A percentile compares a stretch with the other conserved stretches of the same genome.
Conservation (phyloP, 163 green algal species). For the Chlamydomonas reinhardtii region DNA sequence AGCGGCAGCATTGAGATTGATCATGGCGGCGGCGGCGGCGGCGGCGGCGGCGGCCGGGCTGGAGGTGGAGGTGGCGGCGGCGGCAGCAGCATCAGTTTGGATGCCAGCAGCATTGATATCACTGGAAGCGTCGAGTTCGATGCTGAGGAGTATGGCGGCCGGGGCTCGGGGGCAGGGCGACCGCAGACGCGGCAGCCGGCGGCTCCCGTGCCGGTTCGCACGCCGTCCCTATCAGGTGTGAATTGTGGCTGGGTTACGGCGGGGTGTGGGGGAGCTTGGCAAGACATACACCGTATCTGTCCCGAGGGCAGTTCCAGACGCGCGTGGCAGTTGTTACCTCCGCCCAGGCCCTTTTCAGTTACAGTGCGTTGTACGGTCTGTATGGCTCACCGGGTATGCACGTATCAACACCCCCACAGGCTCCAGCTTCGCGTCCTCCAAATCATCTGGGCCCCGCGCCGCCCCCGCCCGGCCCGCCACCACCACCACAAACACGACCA, state of each 20-base stretch:
- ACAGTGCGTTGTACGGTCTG: too few species aligned
- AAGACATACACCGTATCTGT: too few species aligned
- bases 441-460: not conserved
- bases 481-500: not conserved
- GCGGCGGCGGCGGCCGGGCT: not conserved
- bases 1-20: constrained; percentile 9
- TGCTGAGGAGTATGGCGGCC: too few species aligned
- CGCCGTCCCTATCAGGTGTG: constrained; percentile 40
- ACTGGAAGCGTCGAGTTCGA: not conserved
- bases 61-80: not conserved
- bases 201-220: not conserved
- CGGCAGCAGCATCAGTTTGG: not conserved
- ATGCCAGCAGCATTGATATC: not conserved
- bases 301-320: too few species aligned
- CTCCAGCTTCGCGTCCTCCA: not conserved
- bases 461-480: not conserved
- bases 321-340: too few species aligned
- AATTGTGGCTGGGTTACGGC: not conserved
- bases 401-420: too few species aligned
- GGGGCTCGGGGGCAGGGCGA: not conserved
- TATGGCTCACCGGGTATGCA: not conserved
- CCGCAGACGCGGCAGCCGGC: not conserved
- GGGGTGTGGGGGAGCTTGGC: too few species aligned
- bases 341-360: too few species aligned
- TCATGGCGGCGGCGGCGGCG: not conserved